Conservation (phyloP, 1,284 basidiomycete genomes). For the Leucoagaricus sp. region DNA sequence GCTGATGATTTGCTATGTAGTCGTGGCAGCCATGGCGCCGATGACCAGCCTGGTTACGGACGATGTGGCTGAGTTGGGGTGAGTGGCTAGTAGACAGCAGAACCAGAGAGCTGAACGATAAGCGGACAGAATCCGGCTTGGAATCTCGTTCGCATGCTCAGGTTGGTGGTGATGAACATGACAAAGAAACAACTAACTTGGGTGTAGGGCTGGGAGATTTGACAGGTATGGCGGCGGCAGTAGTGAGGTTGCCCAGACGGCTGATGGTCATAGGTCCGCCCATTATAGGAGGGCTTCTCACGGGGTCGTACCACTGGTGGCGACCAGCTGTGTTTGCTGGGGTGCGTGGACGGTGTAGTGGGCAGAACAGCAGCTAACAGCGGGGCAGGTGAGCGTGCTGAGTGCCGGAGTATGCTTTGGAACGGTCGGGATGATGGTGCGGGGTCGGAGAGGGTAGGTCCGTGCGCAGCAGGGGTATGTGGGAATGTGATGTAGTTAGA, state of each 20-base stretch:
- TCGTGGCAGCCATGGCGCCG: constrained; percentile 33
- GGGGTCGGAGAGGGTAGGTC: constrained; percentile 17
- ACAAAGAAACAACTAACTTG: neutral
- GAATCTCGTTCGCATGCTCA: constrained; percentile 13
- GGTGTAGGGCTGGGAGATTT: constrained; percentile 10
- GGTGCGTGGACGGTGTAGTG: constrained; percentile 12
- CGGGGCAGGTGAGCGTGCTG: neutral
- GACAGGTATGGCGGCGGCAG: constrained; percentile 1
- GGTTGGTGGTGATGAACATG: constrained; percentile 6
- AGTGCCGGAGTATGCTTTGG: neutral
- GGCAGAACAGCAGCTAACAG: neutral
- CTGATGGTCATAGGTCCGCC: constrained; percentile 19
- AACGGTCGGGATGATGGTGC: neutral
- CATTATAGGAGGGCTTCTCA: constrained; percentile 29
- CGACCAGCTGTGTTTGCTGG: constrained; percentile 26
- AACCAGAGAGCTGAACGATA: neutral
- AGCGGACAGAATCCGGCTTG: constrained; percentile 6
- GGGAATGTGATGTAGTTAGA: constrained; percentile 14
- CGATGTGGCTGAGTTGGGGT: constrained; percentile 36
- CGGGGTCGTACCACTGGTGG: constrained; percentile 23
- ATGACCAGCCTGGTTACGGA: constrained; percentile 30
- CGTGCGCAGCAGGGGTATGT: constrained; percentile 24
- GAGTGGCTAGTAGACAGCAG: neutral
- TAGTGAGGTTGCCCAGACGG: neutral
- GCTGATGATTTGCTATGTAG: constrained; percentile 18